Conservation (phyloP, 2,329 filamentous ascomycete species). For the Bertia moriformis region DNA sequence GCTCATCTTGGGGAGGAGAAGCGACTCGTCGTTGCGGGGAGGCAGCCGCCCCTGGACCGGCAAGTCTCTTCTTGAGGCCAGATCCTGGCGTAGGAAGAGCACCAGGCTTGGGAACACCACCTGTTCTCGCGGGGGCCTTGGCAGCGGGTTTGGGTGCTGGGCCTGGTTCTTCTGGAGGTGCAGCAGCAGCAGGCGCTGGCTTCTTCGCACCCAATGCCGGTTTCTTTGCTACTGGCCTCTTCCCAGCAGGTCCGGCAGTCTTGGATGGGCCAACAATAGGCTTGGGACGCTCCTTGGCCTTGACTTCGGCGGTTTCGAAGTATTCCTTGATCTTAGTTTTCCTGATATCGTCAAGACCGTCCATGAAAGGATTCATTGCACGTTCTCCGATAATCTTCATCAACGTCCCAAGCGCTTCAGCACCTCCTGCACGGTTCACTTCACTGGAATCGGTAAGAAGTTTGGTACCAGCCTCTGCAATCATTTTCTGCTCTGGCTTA, state of each 20-base stretch:
- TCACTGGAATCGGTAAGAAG: constrained; percentile 80
- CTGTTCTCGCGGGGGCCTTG: constrained; percentile 3
- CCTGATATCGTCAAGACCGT: constrained; percentile 85
- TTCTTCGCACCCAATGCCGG: constrained; percentile 22
- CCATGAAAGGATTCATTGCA: constrained; percentile 82
- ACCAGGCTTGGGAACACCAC: constrained; percentile 12
- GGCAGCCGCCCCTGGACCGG: constrained; percentile 35
- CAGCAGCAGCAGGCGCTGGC: constrained; percentile 23
- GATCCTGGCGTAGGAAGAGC: constrained; percentile 23
- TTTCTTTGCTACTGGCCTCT: constrained; percentile 42
- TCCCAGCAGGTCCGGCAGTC: constrained; percentile 27
- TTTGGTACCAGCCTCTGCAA: constrained; percentile 83
- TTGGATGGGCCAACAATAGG: constrained; percentile 39
- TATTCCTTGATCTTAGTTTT: constrained; percentile 94
- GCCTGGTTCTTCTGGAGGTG: constrained; percentile 11
- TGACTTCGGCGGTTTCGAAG: constrained; percentile 67
- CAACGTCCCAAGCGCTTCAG: constrained; percentile 79
- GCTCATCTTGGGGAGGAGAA: constrained; percentile 38
- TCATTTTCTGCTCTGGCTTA: constrained; percentile 68
- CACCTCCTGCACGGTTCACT: constrained; percentile 71
- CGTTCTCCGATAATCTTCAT: constrained; percentile 99
- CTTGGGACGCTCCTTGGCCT: constrained; percentile 86
- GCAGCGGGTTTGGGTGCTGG: background rate
- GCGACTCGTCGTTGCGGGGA: constrained; percentile 28
- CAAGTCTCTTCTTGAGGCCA: constrained; percentile 36